Evolutionary conservation across 768 basidiomycete genomes (phyloP).

Genomic region (Leccinum sublutescens): DNA sequence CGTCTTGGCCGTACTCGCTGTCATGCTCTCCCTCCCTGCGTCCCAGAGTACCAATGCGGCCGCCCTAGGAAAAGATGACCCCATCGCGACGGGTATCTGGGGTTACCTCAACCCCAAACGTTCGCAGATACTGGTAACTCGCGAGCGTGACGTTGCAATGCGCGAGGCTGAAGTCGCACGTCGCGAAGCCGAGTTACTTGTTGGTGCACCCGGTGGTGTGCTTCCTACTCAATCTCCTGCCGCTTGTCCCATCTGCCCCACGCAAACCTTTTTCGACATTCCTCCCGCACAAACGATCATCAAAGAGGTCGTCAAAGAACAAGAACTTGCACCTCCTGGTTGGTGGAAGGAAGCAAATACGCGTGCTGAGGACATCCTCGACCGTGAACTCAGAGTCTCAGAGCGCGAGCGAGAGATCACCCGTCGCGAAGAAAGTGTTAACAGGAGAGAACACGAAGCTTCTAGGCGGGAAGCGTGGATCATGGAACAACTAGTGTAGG

Average conservation of each 20-base stretch:
- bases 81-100: constrained; percentile 54
- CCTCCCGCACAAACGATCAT: constrained; percentile 74
- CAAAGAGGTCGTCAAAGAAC: constrained; percentile 85
- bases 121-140: constrained; percentile 72
- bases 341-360: constrained; percentile 69
- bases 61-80: constrained; percentile 34
- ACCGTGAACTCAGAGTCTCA: constrained; percentile 81
- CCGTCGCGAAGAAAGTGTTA: constrained; percentile 80
- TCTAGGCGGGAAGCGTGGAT: constrained; percentile 87
- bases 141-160: constrained; percentile 74
- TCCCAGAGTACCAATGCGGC: constrained; percentile 35
- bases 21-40: constrained; percentile 85
- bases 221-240: constrained; percentile 52
- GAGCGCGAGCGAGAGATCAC: constrained; percentile 86
- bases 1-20: constrained; percentile 82
- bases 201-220: constrained; percentile 80
- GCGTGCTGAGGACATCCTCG: constrained; percentile 78
- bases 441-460: constrained; percentile 84
- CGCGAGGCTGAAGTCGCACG: constrained; percentile 89
- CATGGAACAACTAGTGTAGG: constrained; percentile 90
- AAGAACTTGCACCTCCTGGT: constrained; percentile 73
- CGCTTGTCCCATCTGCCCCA: constrained; percentile 57
- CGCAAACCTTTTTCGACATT: constrained; percentile 54
- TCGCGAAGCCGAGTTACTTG: constrained; percentile 82
- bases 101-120: constrained; percentile 81